A percentile compares a stretch with the other conserved stretches of the same genome.
Conservation (phyloP, 179 eudicot genomes). For the Beta macrorhiza region DNA sequence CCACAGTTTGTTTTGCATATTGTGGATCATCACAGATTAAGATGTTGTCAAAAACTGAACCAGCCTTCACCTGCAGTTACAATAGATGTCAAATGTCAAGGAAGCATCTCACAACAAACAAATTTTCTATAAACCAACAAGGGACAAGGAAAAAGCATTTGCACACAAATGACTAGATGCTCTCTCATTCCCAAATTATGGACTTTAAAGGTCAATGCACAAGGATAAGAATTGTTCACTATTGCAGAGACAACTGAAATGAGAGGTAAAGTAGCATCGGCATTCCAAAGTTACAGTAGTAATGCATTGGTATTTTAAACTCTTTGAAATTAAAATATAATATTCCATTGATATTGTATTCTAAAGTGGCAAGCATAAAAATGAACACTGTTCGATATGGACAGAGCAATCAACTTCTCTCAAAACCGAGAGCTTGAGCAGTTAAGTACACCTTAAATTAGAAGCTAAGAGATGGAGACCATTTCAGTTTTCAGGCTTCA, state of each 20-base stretch:
- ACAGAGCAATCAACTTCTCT: background rate
- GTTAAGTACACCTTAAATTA: background rate
- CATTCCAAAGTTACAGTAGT: background rate
- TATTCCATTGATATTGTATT: background rate
- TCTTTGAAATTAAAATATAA: too few relatives aligned
- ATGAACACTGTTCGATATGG: background rate
- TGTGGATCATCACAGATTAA: slow-evolving; percentile 67
- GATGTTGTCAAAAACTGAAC: slow-evolving; percentile 72
- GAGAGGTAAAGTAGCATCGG: background rate
- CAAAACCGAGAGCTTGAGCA: background rate
- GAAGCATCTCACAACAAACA: background rate
- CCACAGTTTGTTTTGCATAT: slow-evolving; percentile 65
- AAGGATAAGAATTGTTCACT: background rate
- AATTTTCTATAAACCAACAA: background rate
- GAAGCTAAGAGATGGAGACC: too few relatives aligned
- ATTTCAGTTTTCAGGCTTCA: background rate
- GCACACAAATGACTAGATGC: background rate
- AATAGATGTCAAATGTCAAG: slow-evolving; percentile 7
- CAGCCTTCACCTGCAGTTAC: slow-evolving; percentile 66
- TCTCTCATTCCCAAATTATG: too few relatives aligned
- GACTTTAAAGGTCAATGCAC: background rate
- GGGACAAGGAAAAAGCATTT: background rate
- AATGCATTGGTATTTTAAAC: too few relatives aligned
- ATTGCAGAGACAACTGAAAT: background rate
- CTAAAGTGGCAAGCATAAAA: background rate